Evolutionary conservation across 75 land plant species (phyloP), one percentile per base, ranked within the genome.

Genomic region (Pseudotsuga menziesii): DNA sequence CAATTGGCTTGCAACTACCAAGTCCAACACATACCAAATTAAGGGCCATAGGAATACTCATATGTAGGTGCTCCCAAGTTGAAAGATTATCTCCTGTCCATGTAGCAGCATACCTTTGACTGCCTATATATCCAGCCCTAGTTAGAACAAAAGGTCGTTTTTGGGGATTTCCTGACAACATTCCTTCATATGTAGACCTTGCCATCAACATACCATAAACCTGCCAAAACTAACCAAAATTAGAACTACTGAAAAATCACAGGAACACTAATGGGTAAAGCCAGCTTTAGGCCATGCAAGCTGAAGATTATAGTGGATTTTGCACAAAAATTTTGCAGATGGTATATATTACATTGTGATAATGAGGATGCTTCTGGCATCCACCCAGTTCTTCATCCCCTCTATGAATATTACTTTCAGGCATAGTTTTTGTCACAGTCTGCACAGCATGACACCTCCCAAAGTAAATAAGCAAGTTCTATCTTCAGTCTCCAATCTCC

Each of bases 61-160:
- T 94, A 73, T 89, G 91, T 27, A 94, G 86, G 67, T 96, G 99
- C 58, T 93, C 98, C 99, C 99, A 96, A 44, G 81, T 96, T 78
- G 99, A 88, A 26, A 91, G 88, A 71, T 96, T 96, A 77, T 96
- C 99, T 39, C 99, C 99, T 67, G 99, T 96, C 99, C 99, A 96
- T 71, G 99, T 96, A 2, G 99, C 99, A 75, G 99, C 99, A 88
- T 86, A 89, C 61, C 98, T 87, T 79, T 96, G 99, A 76, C 98
- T 89, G 63, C 99, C 99, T 58, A 96, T 80, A 77, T 83, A 96
- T 15, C 93, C 99, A 81, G 99, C 99, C 78, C 99, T 84, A 1
- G 99, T 94, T 67, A 96, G 89, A 66, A 96, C 99, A 86, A 96
- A 96, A 22, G 99, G 99, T 25, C 99, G 85, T 69, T 79, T 90